phyloP scores from a whole-genome alignment of 352 stramenopile genomes.

The Phytophthora lateralis region DNA sequence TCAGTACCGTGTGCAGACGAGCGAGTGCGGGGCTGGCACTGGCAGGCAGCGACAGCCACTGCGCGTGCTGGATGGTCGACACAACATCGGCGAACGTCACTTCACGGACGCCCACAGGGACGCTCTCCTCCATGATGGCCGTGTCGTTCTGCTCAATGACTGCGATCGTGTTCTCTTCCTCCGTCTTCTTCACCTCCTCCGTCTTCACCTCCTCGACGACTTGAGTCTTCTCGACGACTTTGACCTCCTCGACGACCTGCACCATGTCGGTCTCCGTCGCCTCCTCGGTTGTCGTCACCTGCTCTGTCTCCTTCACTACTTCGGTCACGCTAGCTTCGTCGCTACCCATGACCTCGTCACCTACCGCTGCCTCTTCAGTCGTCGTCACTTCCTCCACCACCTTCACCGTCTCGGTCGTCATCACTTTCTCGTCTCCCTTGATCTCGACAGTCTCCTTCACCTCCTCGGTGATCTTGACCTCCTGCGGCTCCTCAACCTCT shows the following conservation, averaged over 20 bases:
- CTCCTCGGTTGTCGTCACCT: not conserved
- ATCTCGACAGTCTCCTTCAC: not conserved
- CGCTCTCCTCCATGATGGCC: not conserved
- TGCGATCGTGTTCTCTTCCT: not conserved
- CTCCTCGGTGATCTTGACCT: not conserved
- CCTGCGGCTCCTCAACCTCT: not conserved
- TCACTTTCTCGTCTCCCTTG: not conserved
- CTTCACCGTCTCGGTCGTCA: not conserved
- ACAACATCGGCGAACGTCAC: constrained; percentile 27
- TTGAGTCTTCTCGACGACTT: not conserved
- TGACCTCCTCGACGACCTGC: not conserved
- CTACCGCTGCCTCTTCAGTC: not conserved
- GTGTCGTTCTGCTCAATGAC: constrained; percentile 4
- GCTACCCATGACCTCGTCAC: not conserved
- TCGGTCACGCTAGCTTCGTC: constrained; percentile 1
- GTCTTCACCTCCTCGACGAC: constrained; percentile 6
- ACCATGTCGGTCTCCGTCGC: not conserved
- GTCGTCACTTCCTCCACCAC: not conserved
- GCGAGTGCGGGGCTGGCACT: constrained; percentile 40
- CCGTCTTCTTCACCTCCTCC: constrained; percentile 1
- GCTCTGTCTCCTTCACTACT: constrained; percentile 4
- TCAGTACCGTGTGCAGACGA: constrained; percentile 43
- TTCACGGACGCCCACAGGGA: not conserved
- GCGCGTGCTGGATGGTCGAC: constrained; percentile 31
- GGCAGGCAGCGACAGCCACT: constrained; percentile 42